Evolutionary conservation across 768 basidiomycete genomes (phyloP).

Genomic region (Rhodotorula kratochvilovae): DNA sequence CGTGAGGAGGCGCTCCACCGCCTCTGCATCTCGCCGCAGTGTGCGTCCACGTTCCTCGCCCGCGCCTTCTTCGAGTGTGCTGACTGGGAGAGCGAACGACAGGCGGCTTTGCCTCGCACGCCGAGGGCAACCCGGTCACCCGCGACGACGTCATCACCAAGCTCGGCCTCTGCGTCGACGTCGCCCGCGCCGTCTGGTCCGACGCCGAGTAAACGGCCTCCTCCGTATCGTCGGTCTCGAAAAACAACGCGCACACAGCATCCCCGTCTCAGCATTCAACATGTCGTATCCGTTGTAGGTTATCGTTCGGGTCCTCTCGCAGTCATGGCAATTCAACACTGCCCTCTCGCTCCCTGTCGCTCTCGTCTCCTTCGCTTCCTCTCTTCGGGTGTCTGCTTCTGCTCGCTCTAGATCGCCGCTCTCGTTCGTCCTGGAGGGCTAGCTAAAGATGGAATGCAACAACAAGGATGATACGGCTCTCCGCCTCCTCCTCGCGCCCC

Average conservation of each 20-base stretch:
- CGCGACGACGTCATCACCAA: conserved; percentile 50
- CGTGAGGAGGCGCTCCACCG: conserved; percentile 54
- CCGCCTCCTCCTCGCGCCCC: no score
- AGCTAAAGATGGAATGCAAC: no score
- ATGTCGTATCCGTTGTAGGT: background rate
- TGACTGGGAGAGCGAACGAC: no score
- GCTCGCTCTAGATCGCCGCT: no score
- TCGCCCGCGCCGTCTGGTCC: conserved; percentile 21
- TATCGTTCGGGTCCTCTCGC: background rate
- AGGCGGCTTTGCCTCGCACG: conserved; percentile 57
- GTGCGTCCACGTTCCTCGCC: conserved; percentile 34
- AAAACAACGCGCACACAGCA: no score
- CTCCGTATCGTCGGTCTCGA: background rate
- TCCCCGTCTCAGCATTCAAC: conserved; percentile 5
- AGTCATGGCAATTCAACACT: background rate
- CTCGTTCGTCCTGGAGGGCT: no score
- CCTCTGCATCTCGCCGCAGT: conserved; percentile 60
- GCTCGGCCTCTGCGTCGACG: conserved; percentile 25
- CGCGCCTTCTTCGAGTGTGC: no score
- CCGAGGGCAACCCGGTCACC: conserved; percentile 58
- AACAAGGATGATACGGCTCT: no score
- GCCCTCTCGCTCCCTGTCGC: no score
- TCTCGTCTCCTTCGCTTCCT: no score
- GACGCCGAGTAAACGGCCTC: conserved; percentile 11
- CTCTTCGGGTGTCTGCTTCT: no score